A percentile compares a stretch with the other conserved stretches of the same genome.
Conservation (phyloP, 164 flowering plant species). For the Annona cherimola region DNA sequence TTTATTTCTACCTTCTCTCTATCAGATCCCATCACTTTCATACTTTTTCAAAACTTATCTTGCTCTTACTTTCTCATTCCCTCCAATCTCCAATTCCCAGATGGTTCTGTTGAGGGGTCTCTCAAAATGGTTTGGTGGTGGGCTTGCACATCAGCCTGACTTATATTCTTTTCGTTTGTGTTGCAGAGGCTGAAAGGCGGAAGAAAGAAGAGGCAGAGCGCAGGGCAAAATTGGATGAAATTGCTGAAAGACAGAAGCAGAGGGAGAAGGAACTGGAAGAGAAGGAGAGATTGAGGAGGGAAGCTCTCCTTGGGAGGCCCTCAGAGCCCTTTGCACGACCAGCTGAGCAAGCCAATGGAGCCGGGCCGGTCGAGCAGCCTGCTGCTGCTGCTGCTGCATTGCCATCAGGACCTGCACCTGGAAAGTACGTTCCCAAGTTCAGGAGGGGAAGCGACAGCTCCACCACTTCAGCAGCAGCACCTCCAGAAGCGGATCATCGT, state of each 20-base stretch:
- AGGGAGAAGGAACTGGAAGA: conserved; percentile 75
- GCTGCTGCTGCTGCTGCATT: conserved; percentile 36
- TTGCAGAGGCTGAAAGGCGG: conserved; percentile 75
- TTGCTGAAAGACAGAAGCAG: conserved; percentile 80
- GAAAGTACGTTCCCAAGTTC: conserved; percentile 58
- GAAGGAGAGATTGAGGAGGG: conserved; percentile 49
- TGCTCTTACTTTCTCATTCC: too few species aligned
- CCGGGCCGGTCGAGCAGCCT: conserved; percentile 25
- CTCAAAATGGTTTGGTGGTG: neutral
- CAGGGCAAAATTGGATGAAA: conserved; percentile 71
- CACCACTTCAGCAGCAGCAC: conserved; percentile 12
- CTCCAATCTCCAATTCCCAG: too few species aligned
- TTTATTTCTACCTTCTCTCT: too few species aligned
- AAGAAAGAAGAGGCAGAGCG: conserved; percentile 74
- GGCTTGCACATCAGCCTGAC: neutral
- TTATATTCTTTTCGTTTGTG: neutral
- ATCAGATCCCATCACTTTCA: too few species aligned
- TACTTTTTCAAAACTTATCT: too few species aligned
- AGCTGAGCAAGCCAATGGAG: conserved; percentile 18
- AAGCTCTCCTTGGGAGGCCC: conserved; percentile 40
- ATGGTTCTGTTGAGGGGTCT: neutral
- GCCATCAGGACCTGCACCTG: conserved; percentile 36
- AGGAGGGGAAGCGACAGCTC: conserved; percentile 20
- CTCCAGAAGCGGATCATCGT: conserved; percentile 30
- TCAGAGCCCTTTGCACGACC: conserved; percentile 27